These are phyloP conservation scores for Bimuria novae-zelandiae DNA, from an alignment of 2,329 filamentous ascomycete genomes.

Conservation along the genomic window DNA sequence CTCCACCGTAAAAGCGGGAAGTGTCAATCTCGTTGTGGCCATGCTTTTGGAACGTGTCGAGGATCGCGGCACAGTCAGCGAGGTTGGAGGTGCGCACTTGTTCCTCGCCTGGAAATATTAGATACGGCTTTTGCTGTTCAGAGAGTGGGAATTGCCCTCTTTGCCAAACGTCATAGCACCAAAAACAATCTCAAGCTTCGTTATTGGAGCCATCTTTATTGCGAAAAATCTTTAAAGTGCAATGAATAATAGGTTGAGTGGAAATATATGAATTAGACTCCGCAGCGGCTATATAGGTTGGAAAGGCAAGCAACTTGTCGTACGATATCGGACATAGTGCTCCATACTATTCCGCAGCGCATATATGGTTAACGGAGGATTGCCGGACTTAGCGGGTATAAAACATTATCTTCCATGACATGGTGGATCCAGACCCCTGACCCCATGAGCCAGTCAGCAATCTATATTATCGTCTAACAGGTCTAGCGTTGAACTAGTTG, in stretches of 20 bases:
- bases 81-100: slow-evolving; percentile 24
- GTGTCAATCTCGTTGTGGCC: slow-evolving; percentile 45
- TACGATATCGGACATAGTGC: neutral
- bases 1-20: slow-evolving; percentile 45
- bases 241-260: too few species aligned
- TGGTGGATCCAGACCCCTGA: too few species aligned
- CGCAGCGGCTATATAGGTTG: too few species aligned
- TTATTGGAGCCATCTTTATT: slow-evolving; percentile 16
- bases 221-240: too few species aligned
- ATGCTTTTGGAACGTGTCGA: slow-evolving; percentile 38
- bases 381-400: slow-evolving; percentile 7
- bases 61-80: slow-evolving; percentile 26
- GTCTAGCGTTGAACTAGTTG: slow-evolving; percentile 7
- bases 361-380: neutral
- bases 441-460: neutral
- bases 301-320: too few species aligned
- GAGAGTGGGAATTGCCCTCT: slow-evolving; percentile 22
- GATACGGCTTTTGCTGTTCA: neutral
- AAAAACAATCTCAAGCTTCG: slow-evolving; percentile 35
- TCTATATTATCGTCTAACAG: neutral
- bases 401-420: too few species aligned
- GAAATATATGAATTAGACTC: too few species aligned
- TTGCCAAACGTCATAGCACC: slow-evolving; percentile 48
- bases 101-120: slow-evolving; percentile 20
- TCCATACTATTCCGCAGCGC: neutral